A percentile compares a stretch with the other conserved stretches of the same genome.
Conservation (phyloP, 352 stramenopile species). For the Pythium phragmiticola region DNA sequence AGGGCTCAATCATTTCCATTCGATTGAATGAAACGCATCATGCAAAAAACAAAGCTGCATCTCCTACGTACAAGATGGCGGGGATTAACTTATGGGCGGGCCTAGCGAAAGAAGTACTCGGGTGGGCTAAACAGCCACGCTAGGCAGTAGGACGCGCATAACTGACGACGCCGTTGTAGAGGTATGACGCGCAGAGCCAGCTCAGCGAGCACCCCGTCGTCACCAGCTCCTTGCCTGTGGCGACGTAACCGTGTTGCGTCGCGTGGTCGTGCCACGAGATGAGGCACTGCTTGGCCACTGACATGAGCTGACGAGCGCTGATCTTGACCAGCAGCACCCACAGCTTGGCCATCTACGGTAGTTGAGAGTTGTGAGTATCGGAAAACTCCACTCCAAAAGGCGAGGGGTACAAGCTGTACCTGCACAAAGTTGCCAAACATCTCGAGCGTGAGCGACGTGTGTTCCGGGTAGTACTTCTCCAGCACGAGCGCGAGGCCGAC, state of each 20-base stretch:
- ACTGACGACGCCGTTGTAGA: constrained; percentile 50
- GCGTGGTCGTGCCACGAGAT: constrained; percentile 75
- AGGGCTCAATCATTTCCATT: too few relatives aligned
- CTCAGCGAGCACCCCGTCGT: constrained; percentile 64
- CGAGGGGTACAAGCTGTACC: constrained; percentile 24
- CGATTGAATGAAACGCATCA: too few relatives aligned
- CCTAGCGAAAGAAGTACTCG: neutral
- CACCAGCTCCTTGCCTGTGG: constrained; percentile 66
- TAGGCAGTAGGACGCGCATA: constrained; percentile 31
- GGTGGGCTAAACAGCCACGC: too few relatives aligned
- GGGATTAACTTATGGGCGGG: neutral
- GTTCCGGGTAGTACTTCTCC: constrained; percentile 81
- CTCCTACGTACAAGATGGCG: neutral
- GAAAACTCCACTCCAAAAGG: neutral
- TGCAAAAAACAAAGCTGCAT: neutral
- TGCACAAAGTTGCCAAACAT: constrained; percentile 74
- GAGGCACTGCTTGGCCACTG: constrained; percentile 67
- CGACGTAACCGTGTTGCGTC: constrained; percentile 56
- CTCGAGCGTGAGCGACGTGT: constrained; percentile 63
- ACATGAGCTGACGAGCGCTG: constrained; percentile 58
- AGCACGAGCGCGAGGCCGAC: constrained; percentile 67
- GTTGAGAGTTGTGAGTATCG: constrained; percentile 6
- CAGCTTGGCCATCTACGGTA: constrained; percentile 67
- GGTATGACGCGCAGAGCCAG: constrained; percentile 54
- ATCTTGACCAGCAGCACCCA: constrained; percentile 81